Evolutionary conservation across 73 alveolate species (phyloP), one percentile per base, ranked within the genome.

Genomic region (Uronychia binucleata): DNA sequence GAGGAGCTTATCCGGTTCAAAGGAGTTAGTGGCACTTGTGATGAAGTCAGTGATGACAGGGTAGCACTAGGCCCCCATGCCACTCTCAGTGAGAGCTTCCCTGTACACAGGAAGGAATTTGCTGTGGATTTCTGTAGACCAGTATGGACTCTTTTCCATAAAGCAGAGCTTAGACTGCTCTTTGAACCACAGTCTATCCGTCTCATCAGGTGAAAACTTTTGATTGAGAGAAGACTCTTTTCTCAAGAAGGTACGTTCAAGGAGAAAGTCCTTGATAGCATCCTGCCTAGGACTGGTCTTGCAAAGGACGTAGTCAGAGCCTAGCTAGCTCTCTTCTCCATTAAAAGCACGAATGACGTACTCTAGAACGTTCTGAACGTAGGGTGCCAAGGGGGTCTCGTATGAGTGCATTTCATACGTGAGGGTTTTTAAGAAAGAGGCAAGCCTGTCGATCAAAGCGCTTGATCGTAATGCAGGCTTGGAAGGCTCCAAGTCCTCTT

Each of bases 301-400:
- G 5, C 86, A 28, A 0, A 88, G 83, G 14, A 88, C 94, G 30
- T 14, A 35, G 67, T 88, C 90, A 0, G 90, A 81, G 67, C 94
- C 95, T 82, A 95, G 91, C 77, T 92, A 93, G 59, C 89, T 86
- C 79, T 95, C 99, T 89, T 95, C 99, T 35, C 99, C 99, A 32
- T 90, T 90, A 83, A 88, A 95, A 82, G 93, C 77, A 84, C 92
- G 93, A 29, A 94, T 88, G 58, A 95, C 85, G 90, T 89, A 91
- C 67, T 93, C 88, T 75, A 95, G 77, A 30, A 95, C 90, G 77
- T 93, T 94, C 89, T 92, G 92, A 26, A 95, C 98, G 86, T 82
- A 95, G 60, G 96, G 93, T 74, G 98, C 90, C 92, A 95, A 77
- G 25, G 95, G 95, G 74, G 96, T 94, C 30, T 93, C 96, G 80